Evolutionary conservation across 2,329 filamentous ascomycete species (phyloP), one percentile per base, ranked within the genome.

Genomic region (Simplicillium sp.): DNA sequence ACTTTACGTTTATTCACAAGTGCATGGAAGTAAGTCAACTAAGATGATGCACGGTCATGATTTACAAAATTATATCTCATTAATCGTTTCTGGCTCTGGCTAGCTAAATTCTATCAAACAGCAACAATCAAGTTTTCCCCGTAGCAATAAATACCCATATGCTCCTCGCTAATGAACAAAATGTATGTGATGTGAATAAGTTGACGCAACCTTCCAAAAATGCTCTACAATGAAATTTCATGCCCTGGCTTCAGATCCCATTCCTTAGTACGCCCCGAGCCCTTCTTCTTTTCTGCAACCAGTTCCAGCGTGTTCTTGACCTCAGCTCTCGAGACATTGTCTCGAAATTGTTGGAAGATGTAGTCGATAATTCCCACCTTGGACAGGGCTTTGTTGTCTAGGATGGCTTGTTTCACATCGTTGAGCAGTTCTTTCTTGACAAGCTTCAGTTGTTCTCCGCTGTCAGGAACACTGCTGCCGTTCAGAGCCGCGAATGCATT

Each of bases 291-390:
- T 48, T 63, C 62, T 2, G 64, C 64, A 29, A 67, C 56, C 34
- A 55, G 40, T 40, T 66, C 64, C 20, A 67, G 45, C 1, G 62
- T 66, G 25, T 66, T 65, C 55, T 64, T 66, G 15, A 66, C 63
- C 44, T 67, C 62, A 3, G 51, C 46, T 17, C 62, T 55, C 15
- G 62, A 62, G n/a, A 58, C 58, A 13, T 46, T 51, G 34, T 59
- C 54, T 15, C 56, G 58, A 34, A 67, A 62, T 42, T 60, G 57
- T 29, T 63, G 55, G 32, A 62, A 65, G 14, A 67, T 51, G 15
- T 62, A 55, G 44, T 66, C 64, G 16, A 66, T 49, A 25, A 66
- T 65, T 43, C 62, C 63, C 17, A 59, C 54, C 38, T 66, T 67
- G 37, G 62, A 64, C 9, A 66, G 47, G 8, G 56, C 54, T 36